Percentiles rank a stretch among this genome's conserved stretches.
Conservation (phyloP, 768 basidiomycete species). For the Pisolithus orientalis region DNA sequence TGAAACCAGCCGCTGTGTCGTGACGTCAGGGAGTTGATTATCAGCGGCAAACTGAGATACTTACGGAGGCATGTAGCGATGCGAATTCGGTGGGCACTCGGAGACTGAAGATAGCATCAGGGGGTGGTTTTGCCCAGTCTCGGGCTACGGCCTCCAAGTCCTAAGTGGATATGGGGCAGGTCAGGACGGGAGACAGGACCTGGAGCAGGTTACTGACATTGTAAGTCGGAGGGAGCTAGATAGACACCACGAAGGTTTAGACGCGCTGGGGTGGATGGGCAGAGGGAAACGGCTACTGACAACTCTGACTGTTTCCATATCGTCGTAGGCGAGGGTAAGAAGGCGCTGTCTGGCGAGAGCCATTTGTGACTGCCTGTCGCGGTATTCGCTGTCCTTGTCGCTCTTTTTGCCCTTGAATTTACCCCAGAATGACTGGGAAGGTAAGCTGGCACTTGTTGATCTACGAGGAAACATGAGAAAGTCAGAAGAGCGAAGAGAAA, state of each 20-base stretch:
- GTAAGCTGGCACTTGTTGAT: constrained; percentile 58
- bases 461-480: constrained; percentile 41
- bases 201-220: constrained; percentile 37
- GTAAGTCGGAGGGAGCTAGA: constrained; percentile 63
- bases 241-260: neutral
- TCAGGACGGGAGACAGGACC: neutral
- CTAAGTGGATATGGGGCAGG: constrained; percentile 29
- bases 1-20: constrained; percentile 61
- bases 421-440: constrained; percentile 45
- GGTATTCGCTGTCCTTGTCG: constrained; percentile 57
- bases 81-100: constrained; percentile 86
- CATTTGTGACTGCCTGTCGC: constrained; percentile 52
- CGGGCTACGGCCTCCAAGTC: constrained; percentile 76
- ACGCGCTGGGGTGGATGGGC: neutral
- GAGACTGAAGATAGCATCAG: constrained; percentile 66
- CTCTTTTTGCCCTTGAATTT: constrained; percentile 63
- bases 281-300: constrained; percentile 23
- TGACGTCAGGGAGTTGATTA: constrained; percentile 17
- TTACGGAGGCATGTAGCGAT: constrained; percentile 75
- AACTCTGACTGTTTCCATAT: constrained; percentile 83
- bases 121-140: constrained; percentile 84
- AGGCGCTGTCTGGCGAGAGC: constrained; percentile 68
- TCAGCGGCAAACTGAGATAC: constrained; percentile 22
- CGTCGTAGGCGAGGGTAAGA: constrained; percentile 74
- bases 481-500: constrained; percentile 11